Conservation (phyloP, 768 basidiomycete species). For the Leccinum disarticulatum region DNA sequence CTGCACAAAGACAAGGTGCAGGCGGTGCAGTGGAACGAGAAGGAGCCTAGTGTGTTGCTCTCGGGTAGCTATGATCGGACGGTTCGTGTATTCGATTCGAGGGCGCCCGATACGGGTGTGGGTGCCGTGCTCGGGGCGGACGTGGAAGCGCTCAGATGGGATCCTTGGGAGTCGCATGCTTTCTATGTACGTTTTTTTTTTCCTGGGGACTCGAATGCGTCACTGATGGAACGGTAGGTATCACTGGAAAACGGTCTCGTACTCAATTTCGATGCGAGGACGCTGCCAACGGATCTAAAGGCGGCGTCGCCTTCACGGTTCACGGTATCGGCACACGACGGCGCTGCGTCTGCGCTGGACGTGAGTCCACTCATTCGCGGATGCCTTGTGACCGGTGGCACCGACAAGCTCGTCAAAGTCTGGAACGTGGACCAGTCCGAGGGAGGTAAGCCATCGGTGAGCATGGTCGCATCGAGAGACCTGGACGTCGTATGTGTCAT, state of each 20-base stretch:
- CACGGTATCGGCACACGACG: conserved; percentile 92
- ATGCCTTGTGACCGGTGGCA: conserved; percentile 90
- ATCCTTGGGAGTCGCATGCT: conserved; percentile 85
- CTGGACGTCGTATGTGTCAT: conserved; percentile 74
- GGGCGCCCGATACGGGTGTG: conserved; percentile 78
- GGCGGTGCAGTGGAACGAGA: conserved; percentile 92
- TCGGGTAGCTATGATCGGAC: conserved; percentile 95
- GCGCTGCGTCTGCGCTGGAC: conserved; percentile 85
- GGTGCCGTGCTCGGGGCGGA: conserved; percentile 88
- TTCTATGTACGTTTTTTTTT: conserved; percentile 69
- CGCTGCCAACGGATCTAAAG: conserved; percentile 68
- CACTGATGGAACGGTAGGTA: conserved; percentile 51
- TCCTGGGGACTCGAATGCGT: not conserved
- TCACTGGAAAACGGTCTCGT: conserved; percentile 94
- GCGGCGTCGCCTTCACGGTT: conserved; percentile 71
- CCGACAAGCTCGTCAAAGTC: conserved; percentile 92
- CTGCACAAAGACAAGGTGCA: conserved; percentile 94
- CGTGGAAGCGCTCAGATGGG: conserved; percentile 93
- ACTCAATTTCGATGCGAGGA: conserved; percentile 87
- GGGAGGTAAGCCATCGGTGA: conserved; percentile 69
- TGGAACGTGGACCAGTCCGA: conserved; percentile 85
- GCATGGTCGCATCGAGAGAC: conserved; percentile 83
- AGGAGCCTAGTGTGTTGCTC: conserved; percentile 84
- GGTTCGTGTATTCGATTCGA: conserved; percentile 90
- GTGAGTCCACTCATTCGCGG: conserved; percentile 89